Percentiles rank a stretch among this genome's conserved stretches.
These are phyloP conservation scores for Pichia occidentalis DNA, from an alignment of 805 yeast species.

Conservation along the genomic window DNA sequence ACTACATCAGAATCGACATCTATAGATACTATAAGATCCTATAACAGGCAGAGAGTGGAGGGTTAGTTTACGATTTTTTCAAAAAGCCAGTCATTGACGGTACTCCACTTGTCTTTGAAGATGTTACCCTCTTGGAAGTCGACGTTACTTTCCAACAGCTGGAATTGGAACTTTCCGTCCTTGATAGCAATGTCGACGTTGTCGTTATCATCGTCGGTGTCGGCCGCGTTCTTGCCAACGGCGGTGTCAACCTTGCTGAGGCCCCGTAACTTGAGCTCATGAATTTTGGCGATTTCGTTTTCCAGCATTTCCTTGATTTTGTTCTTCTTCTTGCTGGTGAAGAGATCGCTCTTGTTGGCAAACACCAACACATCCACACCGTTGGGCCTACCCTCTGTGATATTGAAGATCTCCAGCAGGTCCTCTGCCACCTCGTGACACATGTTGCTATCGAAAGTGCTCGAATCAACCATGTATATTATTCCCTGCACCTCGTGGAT, in stretches of 20 bases:
- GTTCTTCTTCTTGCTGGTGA: slow-evolving; percentile 67
- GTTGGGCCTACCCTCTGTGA: slow-evolving; percentile 55
- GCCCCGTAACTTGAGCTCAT: slow-evolving; percentile 41
- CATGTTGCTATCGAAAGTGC: slow-evolving; percentile 43
- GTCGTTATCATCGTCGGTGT: slow-evolving; percentile 22
- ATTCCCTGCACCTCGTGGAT: slow-evolving; percentile 52
- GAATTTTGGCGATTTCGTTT: slow-evolving; percentile 51
- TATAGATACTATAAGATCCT: background rate
- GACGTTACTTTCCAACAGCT: slow-evolving; percentile 63
- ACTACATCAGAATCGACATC: background rate
- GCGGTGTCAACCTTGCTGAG: slow-evolving; percentile 39
- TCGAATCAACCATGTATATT: slow-evolving; percentile 70
- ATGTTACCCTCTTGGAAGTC: slow-evolving; percentile 72
- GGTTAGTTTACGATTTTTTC: slow-evolving; percentile 63
- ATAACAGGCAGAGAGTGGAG: background rate
- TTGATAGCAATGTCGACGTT: slow-evolving; percentile 40
- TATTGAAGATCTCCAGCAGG: slow-evolving; percentile 50
- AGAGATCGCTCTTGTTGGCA: slow-evolving; percentile 79
- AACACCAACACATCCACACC: slow-evolving; percentile 75
- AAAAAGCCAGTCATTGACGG: slow-evolving; percentile 76
- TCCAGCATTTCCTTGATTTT: slow-evolving; percentile 58
- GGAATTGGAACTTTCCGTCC: slow-evolving; percentile 51
- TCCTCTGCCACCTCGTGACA: slow-evolving; percentile 51
- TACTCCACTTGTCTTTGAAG: slow-evolving; percentile 41
- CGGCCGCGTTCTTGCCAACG: slow-evolving; percentile 22